Percentiles rank a stretch among this genome's conserved stretches.
Conservation (phyloP, 768 basidiomycete species). For the Trichaptum fuscoviolaceum region DNA sequence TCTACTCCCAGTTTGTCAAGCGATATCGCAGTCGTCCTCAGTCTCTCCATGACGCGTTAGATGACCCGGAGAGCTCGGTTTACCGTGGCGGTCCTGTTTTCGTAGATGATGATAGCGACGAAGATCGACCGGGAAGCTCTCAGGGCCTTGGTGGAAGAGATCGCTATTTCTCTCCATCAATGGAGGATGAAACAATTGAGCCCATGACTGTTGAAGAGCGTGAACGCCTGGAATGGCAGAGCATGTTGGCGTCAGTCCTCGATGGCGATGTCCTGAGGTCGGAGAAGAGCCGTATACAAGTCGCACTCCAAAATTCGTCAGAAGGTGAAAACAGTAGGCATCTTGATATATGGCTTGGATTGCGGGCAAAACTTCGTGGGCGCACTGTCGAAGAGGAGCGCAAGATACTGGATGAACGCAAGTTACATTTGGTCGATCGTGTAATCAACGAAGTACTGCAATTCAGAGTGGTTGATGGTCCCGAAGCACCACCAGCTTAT, state of each 20-base stretch:
- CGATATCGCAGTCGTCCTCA: conserved; percentile 65
- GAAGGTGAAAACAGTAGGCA: conserved; percentile 66
- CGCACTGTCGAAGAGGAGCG: conserved; percentile 79
- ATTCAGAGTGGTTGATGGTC: conserved; percentile 57
- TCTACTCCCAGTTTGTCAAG: conserved; percentile 77
- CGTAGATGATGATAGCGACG: conserved; percentile 70
- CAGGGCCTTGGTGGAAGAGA: conserved; percentile 38
- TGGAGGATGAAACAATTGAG: conserved; percentile 59
- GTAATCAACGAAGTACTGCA: conserved; percentile 78
- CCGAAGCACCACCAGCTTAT: conserved; percentile 39
- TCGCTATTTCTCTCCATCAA: conserved; percentile 43
- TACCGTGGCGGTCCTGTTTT: conserved; percentile 66
- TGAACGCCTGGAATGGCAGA: conserved; percentile 92
- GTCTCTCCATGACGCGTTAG: conserved; percentile 61
- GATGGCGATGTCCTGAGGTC: conserved; percentile 92
- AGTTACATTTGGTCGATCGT: conserved; percentile 73
- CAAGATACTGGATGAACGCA: conserved; percentile 73
- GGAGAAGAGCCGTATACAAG: conserved; percentile 89
- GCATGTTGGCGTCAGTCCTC: conserved; percentile 89
- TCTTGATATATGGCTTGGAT: conserved; percentile 80
- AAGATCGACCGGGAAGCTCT: conserved; percentile 53
- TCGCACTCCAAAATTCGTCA: conserved; percentile 61
- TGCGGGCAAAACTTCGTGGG: conserved; percentile 81
- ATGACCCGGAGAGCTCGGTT: conserved; percentile 82
- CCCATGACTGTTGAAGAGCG: conserved; percentile 69